Conservation (phyloP, 108 stramenopile species). For the Cyclotella choctawhatcheeana region DNA sequence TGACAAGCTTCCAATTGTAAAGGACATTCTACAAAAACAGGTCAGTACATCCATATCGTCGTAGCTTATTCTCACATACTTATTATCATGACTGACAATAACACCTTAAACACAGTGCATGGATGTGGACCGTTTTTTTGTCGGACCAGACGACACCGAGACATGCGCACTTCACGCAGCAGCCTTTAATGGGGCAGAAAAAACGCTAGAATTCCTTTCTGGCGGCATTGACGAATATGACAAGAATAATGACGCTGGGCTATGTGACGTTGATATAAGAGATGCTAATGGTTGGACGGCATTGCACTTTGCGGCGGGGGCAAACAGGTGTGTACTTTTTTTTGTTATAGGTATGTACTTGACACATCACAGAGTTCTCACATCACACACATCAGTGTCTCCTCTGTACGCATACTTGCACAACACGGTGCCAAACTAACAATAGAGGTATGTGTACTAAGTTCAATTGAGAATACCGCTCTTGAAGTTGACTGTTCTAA, state of each 20-base stretch:
- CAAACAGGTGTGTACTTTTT: too few relatives aligned
- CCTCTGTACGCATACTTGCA: conserved; percentile 57
- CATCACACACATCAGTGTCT: too few relatives aligned
- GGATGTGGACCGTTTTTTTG: conserved; percentile 75
- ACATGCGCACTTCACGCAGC: conserved; percentile 83
- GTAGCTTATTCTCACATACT: too few relatives aligned
- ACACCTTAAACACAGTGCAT: too few relatives aligned
- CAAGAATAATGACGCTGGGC: conserved; percentile 60
- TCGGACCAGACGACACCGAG: conserved; percentile 73
- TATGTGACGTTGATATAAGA: conserved; percentile 61
- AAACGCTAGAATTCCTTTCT: conserved; percentile 67
- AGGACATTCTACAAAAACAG: conserved; percentile 58
- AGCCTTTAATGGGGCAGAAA: conserved; percentile 71
- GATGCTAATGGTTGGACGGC: conserved; percentile 86
- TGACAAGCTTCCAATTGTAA: conserved; percentile 61
- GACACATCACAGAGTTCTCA: too few relatives aligned
- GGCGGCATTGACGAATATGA: conserved; percentile 63
- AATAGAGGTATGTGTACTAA: conserved; percentile 50
- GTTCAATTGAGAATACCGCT: neutral
- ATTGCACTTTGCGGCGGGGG: conserved; percentile 78
- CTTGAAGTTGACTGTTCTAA: neutral
- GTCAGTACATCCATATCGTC: too few relatives aligned
- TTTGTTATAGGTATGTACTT: too few relatives aligned
- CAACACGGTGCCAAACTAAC: conserved; percentile 67
- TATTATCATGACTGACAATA: too few relatives aligned